These are phyloP conservation scores for Termitomyces sp. DNA, from an alignment of 768 basidiomycete genomes.

Conservation along the genomic window DNA sequence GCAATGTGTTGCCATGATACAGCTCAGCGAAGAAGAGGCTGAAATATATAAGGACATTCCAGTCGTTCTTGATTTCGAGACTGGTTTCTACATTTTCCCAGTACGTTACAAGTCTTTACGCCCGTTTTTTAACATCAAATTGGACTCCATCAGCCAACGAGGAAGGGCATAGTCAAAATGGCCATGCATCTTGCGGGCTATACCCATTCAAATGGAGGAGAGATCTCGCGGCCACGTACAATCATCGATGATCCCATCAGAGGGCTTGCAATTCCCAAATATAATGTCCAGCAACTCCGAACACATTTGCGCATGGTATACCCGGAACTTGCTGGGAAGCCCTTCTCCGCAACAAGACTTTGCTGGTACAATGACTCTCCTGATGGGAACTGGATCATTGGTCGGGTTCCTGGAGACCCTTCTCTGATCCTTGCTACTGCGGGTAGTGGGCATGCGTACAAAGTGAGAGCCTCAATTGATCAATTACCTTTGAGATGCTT, in stretches of 20 bases:
- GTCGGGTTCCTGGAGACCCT: slow-evolving; percentile 54
- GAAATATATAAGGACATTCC: slow-evolving; percentile 57
- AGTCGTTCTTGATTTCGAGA: slow-evolving; percentile 68
- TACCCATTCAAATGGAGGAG: slow-evolving; percentile 40
- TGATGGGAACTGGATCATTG: slow-evolving; percentile 89
- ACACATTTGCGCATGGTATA: slow-evolving; percentile 54
- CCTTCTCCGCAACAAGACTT: slow-evolving; percentile 70
- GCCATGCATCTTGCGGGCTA: slow-evolving; percentile 77
- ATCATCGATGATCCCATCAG: slow-evolving; percentile 53
- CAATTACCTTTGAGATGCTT: background rate
- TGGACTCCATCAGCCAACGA: slow-evolving; percentile 52
- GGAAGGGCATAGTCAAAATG: slow-evolving; percentile 69
- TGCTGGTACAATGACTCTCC: slow-evolving; percentile 95
- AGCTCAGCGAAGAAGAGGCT: slow-evolving; percentile 70
- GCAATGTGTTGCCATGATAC: slow-evolving; percentile 75
- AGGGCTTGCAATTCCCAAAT: slow-evolving; percentile 66
- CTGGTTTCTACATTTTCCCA: slow-evolving; percentile 84
- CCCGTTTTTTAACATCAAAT: background rate
- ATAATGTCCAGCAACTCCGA: slow-evolving; percentile 48
- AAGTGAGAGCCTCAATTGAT: slow-evolving; percentile 39
- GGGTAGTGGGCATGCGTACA: slow-evolving; percentile 87
- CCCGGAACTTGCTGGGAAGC: slow-evolving; percentile 73
- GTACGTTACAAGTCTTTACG: slow-evolving; percentile 34
- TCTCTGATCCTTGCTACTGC: slow-evolving; percentile 80
- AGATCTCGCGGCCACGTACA: slow-evolving; percentile 78